Conservation (phyloP, 192 early-diverging fungal genomes). For the Dissophora ornata region DNA sequence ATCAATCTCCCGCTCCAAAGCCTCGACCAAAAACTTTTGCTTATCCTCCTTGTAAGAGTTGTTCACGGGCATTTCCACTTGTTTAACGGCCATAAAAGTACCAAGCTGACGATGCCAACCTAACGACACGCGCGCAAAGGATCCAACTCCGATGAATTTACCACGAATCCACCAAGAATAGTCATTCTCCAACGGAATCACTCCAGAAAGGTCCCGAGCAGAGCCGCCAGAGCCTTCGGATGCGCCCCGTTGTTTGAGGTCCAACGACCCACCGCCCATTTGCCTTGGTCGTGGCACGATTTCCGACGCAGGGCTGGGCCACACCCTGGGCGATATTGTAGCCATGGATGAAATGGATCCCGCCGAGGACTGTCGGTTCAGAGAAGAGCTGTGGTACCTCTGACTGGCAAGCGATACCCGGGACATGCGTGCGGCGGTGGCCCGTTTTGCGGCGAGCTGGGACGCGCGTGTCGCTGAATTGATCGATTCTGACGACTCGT, state of each 20-base stretch:
- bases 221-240: neutral
- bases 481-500: neutral
- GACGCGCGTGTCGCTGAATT: neutral
- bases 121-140: constrained; percentile 94
- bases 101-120: constrained; percentile 90
- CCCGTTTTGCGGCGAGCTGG: constrained; percentile 22
- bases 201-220: constrained; percentile 12
- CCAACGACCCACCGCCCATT: neutral
- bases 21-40: constrained; percentile 84
- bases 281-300: constrained; percentile 20
- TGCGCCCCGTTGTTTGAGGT: constrained; percentile 12
- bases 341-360: constrained; percentile 37
- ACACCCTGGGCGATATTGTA: constrained; percentile 3
- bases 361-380: constrained; percentile 29
- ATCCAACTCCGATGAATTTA: constrained; percentile 92
- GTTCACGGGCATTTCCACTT: constrained; percentile 84
- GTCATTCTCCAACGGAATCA: constrained; percentile 43
- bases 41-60: constrained; percentile 76
- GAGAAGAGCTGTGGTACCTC: constrained; percentile 34
- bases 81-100: constrained; percentile 97
- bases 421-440: constrained; percentile 38
- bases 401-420: constrained; percentile 43
- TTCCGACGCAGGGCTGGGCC: constrained; percentile 10
- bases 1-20: constrained; percentile 89
- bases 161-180: constrained; percentile 85